Evolutionary conservation across 345 rosid species (phyloP).

Genomic region (Camelina sativa): DNA sequence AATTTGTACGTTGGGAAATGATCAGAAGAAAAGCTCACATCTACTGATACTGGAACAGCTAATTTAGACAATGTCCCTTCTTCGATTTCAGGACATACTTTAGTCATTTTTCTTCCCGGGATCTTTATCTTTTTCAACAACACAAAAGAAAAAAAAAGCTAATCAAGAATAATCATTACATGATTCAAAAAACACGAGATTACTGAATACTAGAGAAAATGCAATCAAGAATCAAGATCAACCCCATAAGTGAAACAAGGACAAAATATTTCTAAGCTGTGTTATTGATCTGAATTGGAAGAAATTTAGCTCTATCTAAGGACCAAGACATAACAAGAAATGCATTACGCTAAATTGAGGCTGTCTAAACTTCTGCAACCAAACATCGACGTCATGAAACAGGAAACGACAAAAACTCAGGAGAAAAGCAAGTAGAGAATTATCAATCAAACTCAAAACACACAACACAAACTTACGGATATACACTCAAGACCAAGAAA

Average conservation of each 20-base stretch:
- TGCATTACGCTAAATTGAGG: neutral
- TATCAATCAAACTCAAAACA: conserved; percentile 7
- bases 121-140: conserved; percentile 17
- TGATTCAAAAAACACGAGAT: conserved; percentile 17
- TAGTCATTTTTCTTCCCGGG: conserved; percentile 29
- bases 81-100: conserved; percentile 46
- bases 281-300: neutral
- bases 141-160: neutral
- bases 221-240: neutral
- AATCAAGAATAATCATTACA: neutral
- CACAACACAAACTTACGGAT: conserved; percentile 30
- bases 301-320: conserved; percentile 1
- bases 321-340: conserved; percentile 2
- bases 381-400: conserved; percentile 34
- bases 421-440: conserved; percentile 42
- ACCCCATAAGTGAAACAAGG: neutral
- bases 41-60: conserved; percentile 73
- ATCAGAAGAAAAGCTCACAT: conserved; percentile 83
- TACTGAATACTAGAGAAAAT: neutral
- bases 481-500: conserved; percentile 22
- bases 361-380: conserved; percentile 1
- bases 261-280: no score
- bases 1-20: conserved; percentile 83
- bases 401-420: conserved; percentile 41
- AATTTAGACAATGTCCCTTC: conserved; percentile 35